phyloP scores from a whole-genome alignment of 1,139 yeast species.

The Pichia inconspicua region DNA sequence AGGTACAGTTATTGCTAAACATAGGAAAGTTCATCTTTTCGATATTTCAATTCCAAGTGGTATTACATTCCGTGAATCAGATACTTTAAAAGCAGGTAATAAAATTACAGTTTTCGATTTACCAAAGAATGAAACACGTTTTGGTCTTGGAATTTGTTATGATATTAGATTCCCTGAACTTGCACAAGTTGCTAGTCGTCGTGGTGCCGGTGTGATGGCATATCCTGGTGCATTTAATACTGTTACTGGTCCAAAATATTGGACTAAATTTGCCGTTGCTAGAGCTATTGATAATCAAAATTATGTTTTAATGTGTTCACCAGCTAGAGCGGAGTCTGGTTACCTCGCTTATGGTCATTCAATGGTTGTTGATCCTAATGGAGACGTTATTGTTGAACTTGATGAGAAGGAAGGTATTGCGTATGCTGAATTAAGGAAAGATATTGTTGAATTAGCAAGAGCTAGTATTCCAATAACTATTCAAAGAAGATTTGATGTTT shows the following conservation, averaged over 20 bases:
- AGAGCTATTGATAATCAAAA: constrained; percentile 88
- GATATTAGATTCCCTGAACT: constrained; percentile 90
- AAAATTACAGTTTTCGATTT: constrained; percentile 69
- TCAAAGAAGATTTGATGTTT: constrained; percentile 83
- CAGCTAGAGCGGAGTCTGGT: constrained; percentile 67
- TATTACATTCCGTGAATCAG: constrained; percentile 77
- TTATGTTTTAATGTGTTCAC: constrained; percentile 75
- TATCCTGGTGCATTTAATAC: constrained; percentile 96
- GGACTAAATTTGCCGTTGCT: constrained; percentile 81
- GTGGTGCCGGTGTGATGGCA: constrained; percentile 76
- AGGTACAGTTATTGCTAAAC: constrained; percentile 76
- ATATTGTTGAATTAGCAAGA: constrained; percentile 52
- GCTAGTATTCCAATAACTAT: constrained; percentile 66
- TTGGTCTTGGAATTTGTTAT: constrained; percentile 88
- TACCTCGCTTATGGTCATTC: constrained; percentile 95
- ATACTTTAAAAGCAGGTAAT: constrained; percentile 67
- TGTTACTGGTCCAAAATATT: constrained; percentile 90
- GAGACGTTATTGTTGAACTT: constrained; percentile 74
- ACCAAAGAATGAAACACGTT: constrained; percentile 58
- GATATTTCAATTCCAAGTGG: constrained; percentile 89
- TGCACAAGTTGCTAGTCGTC: constrained; percentile 72
- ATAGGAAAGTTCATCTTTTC: constrained; percentile 81
- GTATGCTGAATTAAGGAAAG: constrained; percentile 71
- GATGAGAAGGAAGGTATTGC: constrained; percentile 78
- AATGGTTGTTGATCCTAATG: constrained; percentile 76